Evolutionary conservation across 306 rosid genomes (phyloP), one percentile per base, ranked within the genome.

Genomic region (Datisca glomerata): DNA sequence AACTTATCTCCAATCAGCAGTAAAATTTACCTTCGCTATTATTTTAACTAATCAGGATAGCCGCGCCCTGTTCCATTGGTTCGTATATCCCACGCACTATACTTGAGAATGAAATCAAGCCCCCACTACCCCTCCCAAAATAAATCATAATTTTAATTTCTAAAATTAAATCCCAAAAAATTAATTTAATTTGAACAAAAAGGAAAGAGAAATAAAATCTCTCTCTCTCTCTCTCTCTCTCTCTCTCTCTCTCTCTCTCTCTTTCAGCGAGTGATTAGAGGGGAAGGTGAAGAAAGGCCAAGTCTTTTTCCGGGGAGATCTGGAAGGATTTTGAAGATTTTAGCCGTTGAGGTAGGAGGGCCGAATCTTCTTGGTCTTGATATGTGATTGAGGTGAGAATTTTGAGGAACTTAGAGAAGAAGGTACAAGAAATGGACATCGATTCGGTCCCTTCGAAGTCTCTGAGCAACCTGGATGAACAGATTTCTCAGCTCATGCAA

Each of bases 401-500:
- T 19, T 24, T 29, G 9, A 47, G 14, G n/a, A 24, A 14, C 17
- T 22, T 24, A 23, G 33, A 39, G 47, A 45, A 10, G 12, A 7
- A 18, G 56, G 44, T 42, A 39, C 24, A 56, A 40, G 28, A 32
- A 27, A 24, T 17, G 31, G 52, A 44, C 63, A 80, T 83, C 91
- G 95, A 83, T 72, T 77, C 92, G 59, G 55, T 70, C 27, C 82
- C 93, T 67, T 78, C 89, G 36, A 77, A 80, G 59, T 77, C 95
- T 2, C 85, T 67, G 59, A 91, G 95, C 24, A 77, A 84, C 60
- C 83, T 89, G 44, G 95, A 89, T 35, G 81, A 89, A 55, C 73
- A 89, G 86, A 89, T 89, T 78, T 56, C 97, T 31, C 95, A 77
- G 79, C 94, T 89, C 64, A 74, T 89, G 97, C 93, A 89, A 75